phyloP scores from a whole-genome alignment of 2,329 filamentous ascomycete genomes.

The Diaporthe sp. region DNA sequence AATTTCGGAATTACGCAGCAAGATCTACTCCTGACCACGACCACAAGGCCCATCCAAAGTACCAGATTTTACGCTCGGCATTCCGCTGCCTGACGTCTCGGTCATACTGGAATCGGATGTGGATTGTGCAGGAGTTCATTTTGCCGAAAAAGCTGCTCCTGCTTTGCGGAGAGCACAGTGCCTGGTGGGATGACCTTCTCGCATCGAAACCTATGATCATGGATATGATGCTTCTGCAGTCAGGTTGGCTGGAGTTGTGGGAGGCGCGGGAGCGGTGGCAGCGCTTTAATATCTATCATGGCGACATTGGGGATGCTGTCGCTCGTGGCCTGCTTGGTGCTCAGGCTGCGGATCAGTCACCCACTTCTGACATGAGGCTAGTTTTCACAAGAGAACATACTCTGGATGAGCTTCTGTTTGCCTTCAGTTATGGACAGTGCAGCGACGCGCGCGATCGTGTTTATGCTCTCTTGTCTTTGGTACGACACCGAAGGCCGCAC shows the following conservation, averaged over 20 bases:
- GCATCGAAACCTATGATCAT: constrained; percentile 22
- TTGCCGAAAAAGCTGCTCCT: constrained; percentile 25
- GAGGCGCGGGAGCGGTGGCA: constrained; percentile 31
- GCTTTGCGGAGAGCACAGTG: constrained; percentile 18
- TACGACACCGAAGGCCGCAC: not conserved
- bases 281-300: not conserved
- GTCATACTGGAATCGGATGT: constrained; percentile 37
- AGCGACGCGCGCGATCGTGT: constrained; percentile 29
- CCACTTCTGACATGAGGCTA: not conserved
- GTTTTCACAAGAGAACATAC: constrained; percentile 1
- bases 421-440: constrained; percentile 26
- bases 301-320: not conserved
- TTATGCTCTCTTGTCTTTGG: constrained; percentile 31
- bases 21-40: not conserved
- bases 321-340: not conserved
- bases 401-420: constrained; percentile 25
- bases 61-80: not conserved
- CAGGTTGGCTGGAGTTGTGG: constrained; percentile 28
- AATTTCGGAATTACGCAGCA: not conserved
- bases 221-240: constrained; percentile 17
- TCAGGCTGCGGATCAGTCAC: not conserved
- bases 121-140: constrained; percentile 39
- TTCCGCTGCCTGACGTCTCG: constrained; percentile 12
- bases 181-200: constrained; percentile 33
- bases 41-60: not conserved